Evolutionary conservation across 306 rosid genomes (phyloP), one percentile per base, ranked within the genome.

Genomic region (Cicer chorassanicum): DNA sequence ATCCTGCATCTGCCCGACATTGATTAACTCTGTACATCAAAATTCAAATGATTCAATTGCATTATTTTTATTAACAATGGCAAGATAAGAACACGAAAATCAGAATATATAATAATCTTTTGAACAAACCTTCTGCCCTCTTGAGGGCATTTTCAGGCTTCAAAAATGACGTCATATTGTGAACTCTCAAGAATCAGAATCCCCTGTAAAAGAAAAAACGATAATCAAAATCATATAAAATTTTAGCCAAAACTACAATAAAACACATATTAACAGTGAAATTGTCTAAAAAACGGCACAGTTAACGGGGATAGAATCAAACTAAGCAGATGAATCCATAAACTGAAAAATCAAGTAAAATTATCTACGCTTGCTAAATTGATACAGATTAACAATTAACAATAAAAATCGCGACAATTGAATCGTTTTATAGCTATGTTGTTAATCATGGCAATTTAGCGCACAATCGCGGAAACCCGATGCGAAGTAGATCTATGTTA

Each of bases 1-100:
- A 74, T 90, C 97, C 76, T 92, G 98, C 86, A 90, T 95, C 87
- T 95, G 99, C 67, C 99, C 99, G 3, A 95, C 97, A 80, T 89
- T 89, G 62, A 95, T 92, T 70, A 95, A 81, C 65, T 95, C 99
- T 95, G 96, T 51, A 59, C 0, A 65, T 43, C 9, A 50, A 81
- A 74, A 42, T 59, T 29, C 0, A 46, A 39, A 10, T 14, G 5
- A 60, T 7, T 59, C 46, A 62, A 21, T 21, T 44, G 34, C 45
- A 71, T 34, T 8, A 54, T 10, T 7, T 0, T 19, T 64, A 70
- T 36, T 0, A n/a, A 21, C 43, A 75, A 18, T 2, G 1, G 8
- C 16, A 48, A 0, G 6, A 2, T 1, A 68, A 57, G 10, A 39
- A 50, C 45, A n/a, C 21, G 18, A 54, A 54, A 45, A 40, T 8